Evolutionary conservation across 495 filamentous ascomycete species (phyloP), one percentile per base, ranked within the genome.

Genomic region (Hypoxylon intermedium): DNA sequence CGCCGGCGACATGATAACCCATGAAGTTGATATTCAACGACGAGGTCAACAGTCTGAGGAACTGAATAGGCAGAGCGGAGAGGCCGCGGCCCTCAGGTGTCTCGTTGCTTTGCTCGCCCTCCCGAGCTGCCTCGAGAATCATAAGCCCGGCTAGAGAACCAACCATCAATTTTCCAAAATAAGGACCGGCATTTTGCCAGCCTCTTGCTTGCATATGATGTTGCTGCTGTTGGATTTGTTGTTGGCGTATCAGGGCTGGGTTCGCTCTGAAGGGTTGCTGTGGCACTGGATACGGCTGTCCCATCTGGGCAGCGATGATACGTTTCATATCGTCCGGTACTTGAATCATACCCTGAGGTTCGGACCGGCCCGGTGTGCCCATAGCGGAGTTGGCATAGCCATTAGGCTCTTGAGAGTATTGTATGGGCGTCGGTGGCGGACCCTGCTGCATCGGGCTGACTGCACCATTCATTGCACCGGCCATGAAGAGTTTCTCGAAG

Each of bases 101-200:
- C 36, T 85, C 83, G 48, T 74, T 75, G 41, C 84, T 85, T 33
- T 81, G 74, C 58, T 86, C 79, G 18, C 77, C 75, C 59, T 84
- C 82, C 19, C 74, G 73, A 50, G 93, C 75, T 6, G 90, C 90
- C 72, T 96, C 91, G 59, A 96, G 68, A 34, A 97, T 82, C 92
- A 97, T 95, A 28, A 98, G 74, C 0, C 93, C 92, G 30, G 93
- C 93, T 53, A 98, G 79, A 24, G 91, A 89, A 23, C 93, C 93
- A 9, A 97, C 83, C 89, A 98, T 93, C 60, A 97, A 78, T 69
- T 92, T 95, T 50, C 83, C 85, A 60, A 77, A 77, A 52, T 82
- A 82, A 20, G 77, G 79, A 18, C 69, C 67, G 16, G 69, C 61
- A 46, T 71, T 79, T 62, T 74, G 76, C 66, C 80, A 71, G 26